Evolutionary conservation across 164 flowering plant genomes (phyloP), one percentile per base, ranked within the genome.

Genomic region (Kalanchoe fedtschenkoi): DNA sequence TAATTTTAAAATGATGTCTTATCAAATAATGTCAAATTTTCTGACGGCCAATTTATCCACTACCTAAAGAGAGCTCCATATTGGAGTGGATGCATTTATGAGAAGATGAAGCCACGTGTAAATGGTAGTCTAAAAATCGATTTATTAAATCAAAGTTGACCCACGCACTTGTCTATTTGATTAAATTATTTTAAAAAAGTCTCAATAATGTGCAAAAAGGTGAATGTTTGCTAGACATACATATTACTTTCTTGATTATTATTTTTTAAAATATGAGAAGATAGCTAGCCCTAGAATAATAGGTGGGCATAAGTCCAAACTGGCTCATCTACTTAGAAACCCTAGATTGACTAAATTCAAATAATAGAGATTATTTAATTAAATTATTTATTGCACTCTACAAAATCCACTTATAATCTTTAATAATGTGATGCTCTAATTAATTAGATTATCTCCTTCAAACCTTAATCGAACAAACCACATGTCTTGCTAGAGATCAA

Each of bases 401-500:
- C 7, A 19, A 24, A 24, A 21, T n/a, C 51, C 51, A 44, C 51
- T n/a, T n/a, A 44, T 19, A 19, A 44, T 44, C 22, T 19, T 5
- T 4, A n/a, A 44, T 47, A 47, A 46, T 24, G 28, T 21, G 55
- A 24, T 19, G 28, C 30, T n/a, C n/a, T 47, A 47, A 11, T 26
- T 24, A 51, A 26, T 10, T 24, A 51, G 11, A 28, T 51, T 51
- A 51, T 51, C 56, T 24, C n/a, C n/a, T 51, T 2, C 6, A 24
- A 51, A 51, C 56, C 56, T 17, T 51, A 51, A 51, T 51, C 56
- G 14, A 51, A 51, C 56, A 51, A 51, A 15, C 55, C 21, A 47
- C 55, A n/a, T n/a, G 55, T 14, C 55, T 22, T 47, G 55, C 29
- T 22, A 22, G 28, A 47, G n/a, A n/a, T 22, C 29, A 22, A 47